Evolutionary conservation across 768 basidiomycete genomes (phyloP), one percentile per base, ranked within the genome.

Genomic region (Pholiota microspora): DNA sequence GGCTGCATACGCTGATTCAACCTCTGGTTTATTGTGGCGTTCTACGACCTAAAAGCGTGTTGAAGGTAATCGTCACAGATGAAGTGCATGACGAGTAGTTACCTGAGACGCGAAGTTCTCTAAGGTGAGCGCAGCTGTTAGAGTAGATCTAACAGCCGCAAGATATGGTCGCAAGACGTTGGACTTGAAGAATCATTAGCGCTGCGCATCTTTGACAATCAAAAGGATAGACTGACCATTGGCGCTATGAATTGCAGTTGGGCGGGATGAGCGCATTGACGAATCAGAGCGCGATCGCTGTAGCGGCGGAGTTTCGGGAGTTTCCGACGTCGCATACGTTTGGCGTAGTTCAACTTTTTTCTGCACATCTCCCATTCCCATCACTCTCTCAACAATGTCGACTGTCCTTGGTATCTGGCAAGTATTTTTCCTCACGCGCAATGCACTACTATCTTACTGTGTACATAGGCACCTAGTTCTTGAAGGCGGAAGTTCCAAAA

Each of bases 21-120:
- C 85, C 69, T 98, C 96, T 48, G 96, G 96, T 64, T 94, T 93
- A 71, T 98, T 98, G 75, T 98, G 96, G 45, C 96, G 79, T 71
- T 98, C 96, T 49, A 98, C 95, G 55, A 97, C 88, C 92, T 96
- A 68, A 31, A 52, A 45, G 32, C 10, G 45, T 18, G 42, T 63
- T 61, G 58, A 64, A 49, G 63, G 40, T 56, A 49, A 45, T 57
- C 45, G 21, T 50, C 49, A 45, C 55, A 55, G 36, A 32, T 59
- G 47, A 48, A 46, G 47, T 23, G 42, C 61, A 27, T 51, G 52
- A 51, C 47, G 55, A 48, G n/a, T 45, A 52, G 66, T 64, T 70
- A 93, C 92, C 82, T 99, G 96, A 9, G 96, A 98, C 46, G 94
- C 84, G 77, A 99, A 99, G 81, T 95, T 93, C 77, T 99, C 94